These are phyloP conservation scores for Diaporthe sp. DNA, from an alignment of 2,329 filamentous ascomycete species.

Conservation along the genomic window DNA sequence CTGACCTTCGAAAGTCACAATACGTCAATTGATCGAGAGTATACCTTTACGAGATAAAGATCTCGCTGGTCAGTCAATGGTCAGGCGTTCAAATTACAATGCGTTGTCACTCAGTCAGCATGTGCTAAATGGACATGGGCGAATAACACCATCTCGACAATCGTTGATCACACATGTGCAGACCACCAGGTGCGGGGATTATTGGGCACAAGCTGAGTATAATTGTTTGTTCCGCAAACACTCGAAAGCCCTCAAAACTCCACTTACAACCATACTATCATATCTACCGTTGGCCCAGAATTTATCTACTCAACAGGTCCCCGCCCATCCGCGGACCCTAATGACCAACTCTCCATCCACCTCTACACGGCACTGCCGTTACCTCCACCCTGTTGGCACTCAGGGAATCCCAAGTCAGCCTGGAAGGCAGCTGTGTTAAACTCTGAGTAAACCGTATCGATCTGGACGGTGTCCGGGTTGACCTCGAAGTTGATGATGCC, in stretches of 20 bases:
- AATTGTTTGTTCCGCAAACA: neutral
- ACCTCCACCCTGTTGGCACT: neutral
- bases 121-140: neutral
- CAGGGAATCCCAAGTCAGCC: constrained; percentile 29
- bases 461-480: constrained; percentile 31
- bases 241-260: neutral
- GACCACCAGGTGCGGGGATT: neutral
- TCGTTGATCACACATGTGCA: no score
- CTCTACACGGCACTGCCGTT: neutral
- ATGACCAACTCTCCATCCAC: neutral
- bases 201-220: neutral
- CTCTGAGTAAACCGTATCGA: constrained; percentile 39
- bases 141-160: neutral
- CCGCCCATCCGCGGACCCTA: neutral
- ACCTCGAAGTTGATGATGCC: constrained; percentile 39
- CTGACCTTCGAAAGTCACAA: neutral
- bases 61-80: neutral
- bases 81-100: neutral
- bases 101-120: neutral
- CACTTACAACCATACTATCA: neutral
- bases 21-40: neutral
- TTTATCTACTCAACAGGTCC: no score
- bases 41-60: neutral
- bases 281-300: neutral
- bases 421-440: constrained; percentile 41